Evolutionary conservation across 495 filamentous ascomycete genomes (phyloP).

Genomic region (Xylaria palmicola): DNA sequence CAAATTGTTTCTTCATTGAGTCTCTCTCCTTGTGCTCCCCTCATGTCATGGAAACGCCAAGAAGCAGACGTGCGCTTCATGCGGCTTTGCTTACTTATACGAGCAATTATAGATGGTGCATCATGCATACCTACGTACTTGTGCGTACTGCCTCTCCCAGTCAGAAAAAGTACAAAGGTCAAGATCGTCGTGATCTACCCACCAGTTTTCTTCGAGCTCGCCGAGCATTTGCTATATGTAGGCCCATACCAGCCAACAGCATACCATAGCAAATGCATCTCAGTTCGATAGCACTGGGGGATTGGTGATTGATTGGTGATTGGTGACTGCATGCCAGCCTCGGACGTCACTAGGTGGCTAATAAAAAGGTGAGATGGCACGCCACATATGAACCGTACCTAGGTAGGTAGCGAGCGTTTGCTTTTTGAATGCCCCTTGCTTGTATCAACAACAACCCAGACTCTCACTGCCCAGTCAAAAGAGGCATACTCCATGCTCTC

Average conservation of each 20-base stretch:
- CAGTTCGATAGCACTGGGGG: too few relatives aligned
- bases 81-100: neutral
- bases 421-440: neutral
- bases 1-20: neutral
- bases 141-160: too few relatives aligned
- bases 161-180: too few relatives aligned
- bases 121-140: neutral
- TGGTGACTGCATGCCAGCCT: too few relatives aligned
- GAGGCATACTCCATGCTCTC: conserved; percentile 16
- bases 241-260: too few relatives aligned
- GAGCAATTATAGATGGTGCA: neutral
- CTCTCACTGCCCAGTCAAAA: neutral
- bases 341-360: too few relatives aligned
- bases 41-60: neutral
- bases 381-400: too few relatives aligned
- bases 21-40: neutral
- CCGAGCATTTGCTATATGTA: neutral
- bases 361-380: too few relatives aligned
- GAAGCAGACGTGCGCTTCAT: conserved; percentile 2
- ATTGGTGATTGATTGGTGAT: neutral
- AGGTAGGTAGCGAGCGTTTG: neutral
- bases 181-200: neutral
- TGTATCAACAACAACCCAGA: neutral
- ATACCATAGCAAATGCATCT: too few relatives aligned
- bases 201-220: neutral